Evolutionary conservation across 1,284 basidiomycete genomes (phyloP), one percentile per base, ranked within the genome.

Genomic region (Sanghuangporus sanghuang): DNA sequence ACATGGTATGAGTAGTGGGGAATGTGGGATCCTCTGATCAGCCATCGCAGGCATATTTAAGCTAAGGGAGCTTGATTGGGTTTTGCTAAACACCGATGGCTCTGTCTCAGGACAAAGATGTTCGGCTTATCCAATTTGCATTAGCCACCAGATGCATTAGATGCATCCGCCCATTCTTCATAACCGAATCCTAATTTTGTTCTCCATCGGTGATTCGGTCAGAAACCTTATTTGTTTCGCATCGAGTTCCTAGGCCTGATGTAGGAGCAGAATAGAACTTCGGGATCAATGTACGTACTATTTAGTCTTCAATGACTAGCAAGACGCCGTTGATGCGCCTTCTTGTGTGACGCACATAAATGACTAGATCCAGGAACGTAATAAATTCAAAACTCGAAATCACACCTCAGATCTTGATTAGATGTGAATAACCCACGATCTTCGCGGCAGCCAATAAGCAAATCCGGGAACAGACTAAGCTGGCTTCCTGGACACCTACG

Each of bases 61-160:
- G 59, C 48, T 52, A 64, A 64, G 56, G 44, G 63, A 61, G 59
- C 59, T 61, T 61, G 63, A 64, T 64, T 60, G 57, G 55, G 63
- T 64, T 64, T 46, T 58, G 48, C 46, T 52, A 60, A 60, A 49
- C 58, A 60, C 46, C 57, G 57, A 46, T 49, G 16, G n/a, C 23
- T n/a, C 35, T n/a, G 60, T 16, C 27, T 46, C 52, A 55, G 52
- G 52, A 49, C 52, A 32, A 61, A 38, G 44, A 52, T 23, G 52
- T 54, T 46, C 53, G 60, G 53, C 50, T 61, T 61, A 61, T 55
- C 52, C 60, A 35, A 56, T 56, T 54, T 49, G 52, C 39, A 54
- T 46, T 54, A 42, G 39, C 38, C 52, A 61, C 38, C 52, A 61
- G 59, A 40, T 55, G 32, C 12, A 44, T 12, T 38, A 35, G 56